A percentile compares a stretch with the other conserved stretches of the same genome.
phyloP scores from a whole-genome alignment of 495 filamentous ascomycete genomes.

The Pseudomonodictys pantanalensis region DNA sequence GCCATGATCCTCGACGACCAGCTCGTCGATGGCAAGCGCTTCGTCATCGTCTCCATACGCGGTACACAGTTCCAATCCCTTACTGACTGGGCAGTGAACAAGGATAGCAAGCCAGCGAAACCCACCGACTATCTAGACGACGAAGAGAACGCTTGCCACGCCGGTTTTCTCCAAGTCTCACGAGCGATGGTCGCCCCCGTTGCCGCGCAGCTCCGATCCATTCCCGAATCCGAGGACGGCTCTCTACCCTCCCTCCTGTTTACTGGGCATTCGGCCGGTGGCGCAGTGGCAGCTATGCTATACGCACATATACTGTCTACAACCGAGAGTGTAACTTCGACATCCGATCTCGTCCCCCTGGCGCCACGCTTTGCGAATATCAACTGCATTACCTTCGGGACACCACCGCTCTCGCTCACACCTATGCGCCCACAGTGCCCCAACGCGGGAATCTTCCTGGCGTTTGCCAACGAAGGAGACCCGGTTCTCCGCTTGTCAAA shows the following conservation, averaged over 20 bases:
- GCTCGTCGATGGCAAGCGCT: constrained; percentile 1
- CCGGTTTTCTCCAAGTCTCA: constrained; percentile 6
- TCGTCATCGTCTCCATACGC: constrained; percentile 10
- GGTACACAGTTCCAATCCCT: constrained; percentile 1
- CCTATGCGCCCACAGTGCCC: background rate
- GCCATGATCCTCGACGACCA: constrained; percentile 9
- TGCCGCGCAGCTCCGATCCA: background rate
- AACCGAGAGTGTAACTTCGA: no score
- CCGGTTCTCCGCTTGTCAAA: constrained; percentile 1
- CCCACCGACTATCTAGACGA: constrained; percentile 1
- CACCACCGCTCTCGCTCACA: constrained; percentile 2
- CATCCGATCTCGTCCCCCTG: background rate
- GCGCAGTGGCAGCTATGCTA: constrained; percentile 1
- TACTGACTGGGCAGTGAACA: constrained; percentile 8
- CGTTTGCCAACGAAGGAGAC: constrained; percentile 12
- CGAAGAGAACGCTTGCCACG: constrained; percentile 8
- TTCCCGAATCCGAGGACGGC: background rate
- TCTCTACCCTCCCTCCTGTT: background rate
- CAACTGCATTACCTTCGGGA: constrained; percentile 10
- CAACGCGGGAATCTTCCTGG: background rate
- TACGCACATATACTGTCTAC: constrained; percentile 6
- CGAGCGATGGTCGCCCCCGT: constrained; percentile 5
- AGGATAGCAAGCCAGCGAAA: background rate
- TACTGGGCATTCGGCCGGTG: constrained; percentile 5
- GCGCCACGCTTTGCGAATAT: background rate